Conservation (phyloP, 192 early-diverging fungal genomes). For the Coemansia sp. region DNA sequence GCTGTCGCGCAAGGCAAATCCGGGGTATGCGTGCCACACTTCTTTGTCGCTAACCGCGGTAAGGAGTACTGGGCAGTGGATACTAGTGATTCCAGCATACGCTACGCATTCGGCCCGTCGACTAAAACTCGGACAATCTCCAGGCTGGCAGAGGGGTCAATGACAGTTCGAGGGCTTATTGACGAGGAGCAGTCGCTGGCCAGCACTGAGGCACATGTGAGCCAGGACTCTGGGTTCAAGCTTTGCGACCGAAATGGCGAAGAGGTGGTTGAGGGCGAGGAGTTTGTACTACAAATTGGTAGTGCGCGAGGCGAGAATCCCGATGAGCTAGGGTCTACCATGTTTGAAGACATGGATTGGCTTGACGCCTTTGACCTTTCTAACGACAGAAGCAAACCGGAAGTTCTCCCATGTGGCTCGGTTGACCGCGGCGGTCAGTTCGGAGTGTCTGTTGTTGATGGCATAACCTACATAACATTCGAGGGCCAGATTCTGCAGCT, state of each 20-base stretch:
- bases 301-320: not conserved
- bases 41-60: slow-evolving; percentile 1
- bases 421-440: not conserved
- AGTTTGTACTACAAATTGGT: not conserved
- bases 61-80: slow-evolving; percentile 1
- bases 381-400: not conserved
- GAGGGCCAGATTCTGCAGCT: not conserved
- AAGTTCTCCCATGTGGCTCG: not conserved
- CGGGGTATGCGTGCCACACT: not conserved
- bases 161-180: not conserved
- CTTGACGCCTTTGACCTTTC: not conserved
- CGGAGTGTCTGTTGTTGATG: not conserved
- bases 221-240: not conserved
- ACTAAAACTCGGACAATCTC: not conserved
- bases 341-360: not conserved
- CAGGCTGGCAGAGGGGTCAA: not conserved
- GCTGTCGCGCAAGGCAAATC: not conserved
- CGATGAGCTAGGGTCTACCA: not conserved
- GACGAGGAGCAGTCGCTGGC: not conserved
- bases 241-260: not conserved
- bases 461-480: not conserved
- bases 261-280: not conserved
- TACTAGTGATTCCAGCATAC: not conserved
- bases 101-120: not conserved
- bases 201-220: not conserved